Percentiles rank a stretch among this genome's conserved stretches.
phyloP scores from a whole-genome alignment of 2,329 filamentous ascomycete genomes.

The Aureobasidium sp. region DNA sequence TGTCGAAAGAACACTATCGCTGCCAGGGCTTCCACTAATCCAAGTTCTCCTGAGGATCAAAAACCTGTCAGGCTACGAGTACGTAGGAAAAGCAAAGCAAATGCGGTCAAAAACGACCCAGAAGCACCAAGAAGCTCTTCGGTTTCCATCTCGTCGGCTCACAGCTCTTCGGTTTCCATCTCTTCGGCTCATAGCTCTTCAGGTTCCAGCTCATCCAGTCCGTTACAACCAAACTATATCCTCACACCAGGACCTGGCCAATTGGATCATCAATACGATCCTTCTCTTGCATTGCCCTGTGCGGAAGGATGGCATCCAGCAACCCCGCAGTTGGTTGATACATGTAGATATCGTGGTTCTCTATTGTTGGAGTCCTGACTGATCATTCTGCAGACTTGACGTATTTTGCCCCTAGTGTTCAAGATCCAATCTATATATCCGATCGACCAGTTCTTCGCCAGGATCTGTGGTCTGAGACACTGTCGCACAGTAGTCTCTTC shows the following conservation, averaged over 20 bases:
- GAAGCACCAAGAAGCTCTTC: not conserved
- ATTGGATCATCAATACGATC: not conserved
- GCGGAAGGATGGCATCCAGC: not conserved
- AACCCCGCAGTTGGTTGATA: not conserved
- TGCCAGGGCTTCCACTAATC: not conserved
- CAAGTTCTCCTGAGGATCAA: not conserved
- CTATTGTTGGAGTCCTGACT: not conserved
- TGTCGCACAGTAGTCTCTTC: constrained; percentile 16
- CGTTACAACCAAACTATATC: not conserved
- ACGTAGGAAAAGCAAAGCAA: not conserved
- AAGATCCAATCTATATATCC: not conserved
- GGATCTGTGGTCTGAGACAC: constrained; percentile 17
- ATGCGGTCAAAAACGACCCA: not conserved
- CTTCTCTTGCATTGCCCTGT: not conserved
- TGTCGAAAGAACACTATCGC: constrained; percentile 1
- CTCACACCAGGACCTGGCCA: not conserved
- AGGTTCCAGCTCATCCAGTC: not conserved
- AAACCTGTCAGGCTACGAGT: not conserved
- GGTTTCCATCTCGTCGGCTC: not conserved
- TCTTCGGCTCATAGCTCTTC: not conserved
- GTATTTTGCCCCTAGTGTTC: not conserved
- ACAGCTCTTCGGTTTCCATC: not conserved
- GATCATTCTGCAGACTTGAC: not conserved
- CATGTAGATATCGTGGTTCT: not conserved
- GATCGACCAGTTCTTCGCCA: constrained; percentile 16